These are phyloP conservation scores for Colletotrichum sp. DNA, from an alignment of 2,329 filamentous ascomycete genomes.

Conservation along the genomic window DNA sequence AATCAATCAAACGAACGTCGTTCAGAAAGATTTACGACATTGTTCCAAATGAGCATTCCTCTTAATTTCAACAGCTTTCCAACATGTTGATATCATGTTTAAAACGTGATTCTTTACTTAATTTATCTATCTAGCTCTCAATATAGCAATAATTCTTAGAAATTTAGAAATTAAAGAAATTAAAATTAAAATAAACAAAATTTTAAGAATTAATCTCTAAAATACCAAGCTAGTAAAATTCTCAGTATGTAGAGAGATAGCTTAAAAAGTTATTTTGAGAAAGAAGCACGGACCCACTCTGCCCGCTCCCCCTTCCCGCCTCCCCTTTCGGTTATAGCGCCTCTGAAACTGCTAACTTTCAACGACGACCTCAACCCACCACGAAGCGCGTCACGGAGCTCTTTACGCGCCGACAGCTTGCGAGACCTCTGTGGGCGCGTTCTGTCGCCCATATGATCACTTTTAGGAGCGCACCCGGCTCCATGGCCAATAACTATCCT, in stretches of 20 bases:
- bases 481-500: not conserved
- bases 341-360: not conserved
- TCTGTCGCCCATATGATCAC: not conserved
- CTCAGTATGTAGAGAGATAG: not conserved
- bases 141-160: not conserved
- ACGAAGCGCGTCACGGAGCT: not conserved
- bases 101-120: not conserved
- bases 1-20: not conserved
- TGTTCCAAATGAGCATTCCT: not conserved
- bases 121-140: not conserved
- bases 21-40: not conserved
- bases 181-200: too few relatives aligned
- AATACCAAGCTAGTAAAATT: not conserved
- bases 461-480: not conserved
- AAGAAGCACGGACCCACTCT: not conserved
- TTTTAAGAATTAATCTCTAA: not conserved
- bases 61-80: not conserved
- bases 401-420: not conserved
- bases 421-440: not conserved
- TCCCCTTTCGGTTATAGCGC: not conserved
- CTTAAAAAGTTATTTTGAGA: not conserved
- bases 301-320: not conserved
- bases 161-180: not conserved
- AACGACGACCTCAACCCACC: not conserved
- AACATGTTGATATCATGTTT: not conserved